Evolutionary conservation across 2,329 filamentous ascomycete genomes (phyloP).

Genomic region (Amylocarpus encephaloides): DNA sequence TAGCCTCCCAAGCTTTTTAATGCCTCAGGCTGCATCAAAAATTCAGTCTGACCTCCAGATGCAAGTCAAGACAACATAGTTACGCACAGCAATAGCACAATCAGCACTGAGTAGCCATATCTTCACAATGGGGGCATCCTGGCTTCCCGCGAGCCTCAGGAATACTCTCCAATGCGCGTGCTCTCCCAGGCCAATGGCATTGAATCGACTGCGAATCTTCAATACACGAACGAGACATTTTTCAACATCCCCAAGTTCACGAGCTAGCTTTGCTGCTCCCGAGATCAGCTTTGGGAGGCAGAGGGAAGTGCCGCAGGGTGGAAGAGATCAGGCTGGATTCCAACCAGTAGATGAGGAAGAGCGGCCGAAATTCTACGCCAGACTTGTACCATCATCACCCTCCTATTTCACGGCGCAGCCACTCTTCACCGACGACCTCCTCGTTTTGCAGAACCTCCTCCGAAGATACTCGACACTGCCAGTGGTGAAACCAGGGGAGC

Average conservation of each 20-base stretch:
- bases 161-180: conserved; percentile 23
- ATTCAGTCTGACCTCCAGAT: no score
- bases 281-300: conserved; percentile 36
- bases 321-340: background rate
- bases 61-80: no score
- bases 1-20: background rate
- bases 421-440: conserved; percentile 76
- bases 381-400: conserved; percentile 74
- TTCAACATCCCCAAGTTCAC: conserved; percentile 24
- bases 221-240: conserved; percentile 22
- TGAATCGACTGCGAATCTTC: conserved; percentile 13
- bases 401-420: conserved; percentile 93
- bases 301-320: conserved; percentile 1
- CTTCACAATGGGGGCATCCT: conserved; percentile 29
- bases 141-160: conserved; percentile 25
- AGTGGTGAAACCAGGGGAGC: conserved; percentile 55
- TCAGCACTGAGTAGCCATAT: conserved; percentile 7
- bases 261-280: conserved; percentile 37
- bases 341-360: conserved; percentile 20
- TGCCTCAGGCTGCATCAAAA: no score
- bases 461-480: conserved; percentile 70
- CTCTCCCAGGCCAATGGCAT: conserved; percentile 10
- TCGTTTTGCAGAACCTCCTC: conserved; percentile 65
- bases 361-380: conserved; percentile 44
- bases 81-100: background rate